Percentiles rank a stretch among this genome's conserved stretches.
Conservation (phyloP, 1,284 basidiomycete genomes). For the Tilletia horrida region DNA sequence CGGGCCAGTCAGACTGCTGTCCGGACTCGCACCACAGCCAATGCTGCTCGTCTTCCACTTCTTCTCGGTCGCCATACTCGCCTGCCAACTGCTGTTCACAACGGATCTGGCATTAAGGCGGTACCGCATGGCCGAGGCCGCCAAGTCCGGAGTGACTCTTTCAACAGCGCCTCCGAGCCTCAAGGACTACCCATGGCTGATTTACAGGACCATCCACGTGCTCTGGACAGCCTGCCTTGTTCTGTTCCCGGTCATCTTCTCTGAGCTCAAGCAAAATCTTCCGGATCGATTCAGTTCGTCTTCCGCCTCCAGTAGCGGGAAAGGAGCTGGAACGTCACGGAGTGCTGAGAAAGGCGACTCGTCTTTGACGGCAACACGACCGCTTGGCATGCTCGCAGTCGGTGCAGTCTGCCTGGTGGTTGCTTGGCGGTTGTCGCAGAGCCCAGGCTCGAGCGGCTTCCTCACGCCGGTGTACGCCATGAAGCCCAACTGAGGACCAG, state of each 20-base stretch:
- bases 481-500: not conserved
- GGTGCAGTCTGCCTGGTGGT: conserved; percentile 5
- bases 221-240: conserved; percentile 52
- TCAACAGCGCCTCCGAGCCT: conserved; percentile 24
- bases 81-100: conserved; percentile 79
- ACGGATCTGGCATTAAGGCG: conserved; percentile 19
- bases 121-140: not conserved
- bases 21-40: conserved; percentile 68
- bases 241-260: conserved; percentile 50
- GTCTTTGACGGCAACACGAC: not conserved
- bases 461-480: not conserved
- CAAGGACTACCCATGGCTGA: conserved; percentile 39
- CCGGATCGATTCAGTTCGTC: conserved; percentile 1
- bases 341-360: not conserved
- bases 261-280: conserved; percentile 45
- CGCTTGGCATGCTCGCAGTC: not conserved
- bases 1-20: conserved; percentile 68
- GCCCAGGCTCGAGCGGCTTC: not conserved
- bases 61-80: conserved; percentile 90
- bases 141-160: not conserved
- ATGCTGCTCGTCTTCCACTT: conserved; percentile 82
- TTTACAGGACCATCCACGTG: conserved; percentile 38
- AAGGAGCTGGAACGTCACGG: not conserved
- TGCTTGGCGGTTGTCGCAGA: conserved; percentile 3
- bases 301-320: not conserved